A percentile compares a stretch with the other conserved stretches of the same genome.
Conservation (phyloP, 2,329 filamentous ascomycete species). For the Cytospora piceae region DNA sequence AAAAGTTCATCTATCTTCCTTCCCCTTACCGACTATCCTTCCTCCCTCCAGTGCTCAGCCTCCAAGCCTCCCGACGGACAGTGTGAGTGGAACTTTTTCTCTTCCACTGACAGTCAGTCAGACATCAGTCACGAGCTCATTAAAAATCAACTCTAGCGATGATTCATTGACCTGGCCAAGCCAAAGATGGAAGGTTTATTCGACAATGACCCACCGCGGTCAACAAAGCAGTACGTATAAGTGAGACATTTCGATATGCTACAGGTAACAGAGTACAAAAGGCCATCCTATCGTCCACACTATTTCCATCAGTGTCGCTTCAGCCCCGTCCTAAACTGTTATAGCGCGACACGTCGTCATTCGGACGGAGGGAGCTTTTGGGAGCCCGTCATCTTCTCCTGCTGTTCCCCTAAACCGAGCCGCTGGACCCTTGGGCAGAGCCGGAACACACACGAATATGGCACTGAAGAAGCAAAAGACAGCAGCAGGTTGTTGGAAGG, state of each 20-base stretch:
- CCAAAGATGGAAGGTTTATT: not conserved
- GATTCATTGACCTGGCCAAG: not conserved
- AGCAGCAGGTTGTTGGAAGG: constrained; percentile 1
- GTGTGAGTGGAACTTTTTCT: not conserved
- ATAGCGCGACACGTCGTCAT: not conserved
- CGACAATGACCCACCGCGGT: not conserved
- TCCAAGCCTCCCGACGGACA: not conserved
- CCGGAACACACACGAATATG: not conserved
- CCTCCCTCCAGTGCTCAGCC: not conserved
- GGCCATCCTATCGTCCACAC: not conserved
- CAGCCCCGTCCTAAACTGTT: not conserved
- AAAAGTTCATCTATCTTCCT: not conserved
- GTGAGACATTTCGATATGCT: not conserved
- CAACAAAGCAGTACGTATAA: not conserved
- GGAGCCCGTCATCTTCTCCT: not conserved
- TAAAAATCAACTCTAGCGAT: not conserved
- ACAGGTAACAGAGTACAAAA: not conserved
- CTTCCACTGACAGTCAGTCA: not conserved
- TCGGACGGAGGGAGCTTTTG: not conserved
- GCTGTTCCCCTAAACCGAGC: too few species aligned
- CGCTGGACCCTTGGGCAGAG: not conserved
- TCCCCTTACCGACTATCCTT: not conserved
- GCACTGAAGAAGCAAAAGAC: not conserved
- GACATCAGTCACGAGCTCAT: not conserved
- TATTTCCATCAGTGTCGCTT: not conserved